These are phyloP conservation scores for Middelhovenomyces tepae DNA, from an alignment of 805 yeast genomes.

Conservation along the genomic window DNA sequence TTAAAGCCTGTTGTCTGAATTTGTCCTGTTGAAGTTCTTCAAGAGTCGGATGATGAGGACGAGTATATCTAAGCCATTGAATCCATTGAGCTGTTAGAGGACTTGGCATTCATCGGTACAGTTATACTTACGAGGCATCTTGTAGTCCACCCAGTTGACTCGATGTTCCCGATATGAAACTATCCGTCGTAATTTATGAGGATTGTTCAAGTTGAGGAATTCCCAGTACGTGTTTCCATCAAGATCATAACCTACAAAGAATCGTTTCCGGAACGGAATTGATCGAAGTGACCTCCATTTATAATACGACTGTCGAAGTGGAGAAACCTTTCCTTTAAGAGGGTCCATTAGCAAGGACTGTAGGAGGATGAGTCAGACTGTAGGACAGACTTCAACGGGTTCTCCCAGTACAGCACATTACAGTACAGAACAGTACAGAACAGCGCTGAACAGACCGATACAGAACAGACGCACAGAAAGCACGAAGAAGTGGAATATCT, in stretches of 20 bases:
- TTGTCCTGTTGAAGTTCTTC: conserved; percentile 54
- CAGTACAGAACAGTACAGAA: too few species aligned
- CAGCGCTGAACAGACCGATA: too few species aligned
- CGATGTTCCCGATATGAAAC: conserved; percentile 46
- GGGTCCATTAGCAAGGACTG: conserved; percentile 39
- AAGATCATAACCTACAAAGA: conserved; percentile 66
- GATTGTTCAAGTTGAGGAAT: conserved; percentile 43
- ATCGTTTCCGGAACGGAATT: conserved; percentile 61
- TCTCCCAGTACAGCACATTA: too few species aligned
- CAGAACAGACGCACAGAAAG: conserved; percentile 1
- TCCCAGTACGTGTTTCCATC: conserved; percentile 86
- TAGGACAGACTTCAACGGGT: too few species aligned
- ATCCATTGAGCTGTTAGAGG: conserved; percentile 52
- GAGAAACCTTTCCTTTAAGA: conserved; percentile 39
- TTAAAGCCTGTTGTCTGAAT: conserved; percentile 44
- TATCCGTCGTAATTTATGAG: conserved; percentile 50
- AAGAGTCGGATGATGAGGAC: conserved; percentile 51
- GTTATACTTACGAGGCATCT: conserved; percentile 32
- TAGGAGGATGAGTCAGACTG: neutral
- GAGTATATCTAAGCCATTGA: conserved; percentile 67
- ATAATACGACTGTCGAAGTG: conserved; percentile 41
- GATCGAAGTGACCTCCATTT: conserved; percentile 52
- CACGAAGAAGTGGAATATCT: too few species aligned
- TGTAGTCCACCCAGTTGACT: conserved; percentile 48
- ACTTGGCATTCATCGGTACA: conserved; percentile 31